Evolutionary conservation across 306 rosid genomes (phyloP).

Genomic region (Trichosanthes truncata): DNA sequence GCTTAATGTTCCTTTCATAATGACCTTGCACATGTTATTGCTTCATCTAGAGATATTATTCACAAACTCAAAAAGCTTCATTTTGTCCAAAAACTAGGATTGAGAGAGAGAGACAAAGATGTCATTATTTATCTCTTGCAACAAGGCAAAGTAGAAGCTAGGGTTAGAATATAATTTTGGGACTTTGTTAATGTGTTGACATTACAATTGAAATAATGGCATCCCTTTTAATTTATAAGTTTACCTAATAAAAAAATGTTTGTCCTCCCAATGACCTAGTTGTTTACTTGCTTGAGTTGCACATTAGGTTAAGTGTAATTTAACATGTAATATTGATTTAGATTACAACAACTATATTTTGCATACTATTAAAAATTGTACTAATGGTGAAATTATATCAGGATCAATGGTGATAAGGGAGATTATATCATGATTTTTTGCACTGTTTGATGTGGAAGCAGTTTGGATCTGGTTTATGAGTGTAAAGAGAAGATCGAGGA

Average conservation of each 20-base stretch:
- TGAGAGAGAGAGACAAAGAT: not conserved
- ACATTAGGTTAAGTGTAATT: not conserved
- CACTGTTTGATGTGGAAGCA: no score
- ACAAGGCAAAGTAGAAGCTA: not conserved
- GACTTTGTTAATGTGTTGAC: not conserved
- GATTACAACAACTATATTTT: no score
- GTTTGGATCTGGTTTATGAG: no score
- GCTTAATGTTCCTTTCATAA: slow-evolving; percentile 5
- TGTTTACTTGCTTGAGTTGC: not conserved
- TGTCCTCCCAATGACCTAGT: no score
- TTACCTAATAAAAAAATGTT: not conserved
- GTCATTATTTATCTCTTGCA: not conserved
- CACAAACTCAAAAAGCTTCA: not conserved
- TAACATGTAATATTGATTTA: no score
- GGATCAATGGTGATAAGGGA: not conserved
- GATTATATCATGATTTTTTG: not conserved
- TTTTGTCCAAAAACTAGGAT: not conserved
- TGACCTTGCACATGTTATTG: slow-evolving; percentile 2
- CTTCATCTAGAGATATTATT: not conserved
- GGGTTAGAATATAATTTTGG: not conserved
- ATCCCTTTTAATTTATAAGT: not conserved
- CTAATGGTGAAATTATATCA: not conserved
- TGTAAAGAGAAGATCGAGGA: no score
- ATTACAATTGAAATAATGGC: not conserved
- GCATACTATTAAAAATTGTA: not conserved